These are phyloP conservation scores for Trichocomaceae sp. DNA, from an alignment of 2,329 filamentous ascomycete species.

Conservation along the genomic window DNA sequence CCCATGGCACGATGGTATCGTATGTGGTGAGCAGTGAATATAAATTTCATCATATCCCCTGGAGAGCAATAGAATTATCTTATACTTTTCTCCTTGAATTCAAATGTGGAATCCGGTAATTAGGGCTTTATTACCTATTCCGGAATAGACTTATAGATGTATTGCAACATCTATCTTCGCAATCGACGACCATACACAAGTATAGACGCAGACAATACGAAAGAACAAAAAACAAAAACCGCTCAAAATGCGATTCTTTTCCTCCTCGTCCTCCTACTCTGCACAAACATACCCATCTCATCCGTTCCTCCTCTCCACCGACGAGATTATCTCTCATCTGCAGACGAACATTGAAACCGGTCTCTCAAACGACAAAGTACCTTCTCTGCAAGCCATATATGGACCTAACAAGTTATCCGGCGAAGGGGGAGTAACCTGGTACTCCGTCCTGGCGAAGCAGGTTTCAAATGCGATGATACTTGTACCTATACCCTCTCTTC, in stretches of 20 bases:
- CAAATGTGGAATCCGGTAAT: background rate
- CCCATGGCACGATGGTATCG: background rate
- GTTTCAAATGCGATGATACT: slow-evolving; percentile 52
- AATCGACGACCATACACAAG: background rate
- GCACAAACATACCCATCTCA: slow-evolving; percentile 15
- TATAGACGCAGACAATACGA: background rate
- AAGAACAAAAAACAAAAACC: background rate
- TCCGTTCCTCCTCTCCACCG: slow-evolving; percentile 29
- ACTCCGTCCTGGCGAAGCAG: slow-evolving; percentile 47
- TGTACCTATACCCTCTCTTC: slow-evolving; percentile 24
- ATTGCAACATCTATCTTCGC: background rate
- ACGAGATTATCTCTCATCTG: slow-evolving; percentile 39
- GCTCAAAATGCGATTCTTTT: background rate
- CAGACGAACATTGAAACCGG: slow-evolving; percentile 45
- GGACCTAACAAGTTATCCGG: slow-evolving; percentile 46
- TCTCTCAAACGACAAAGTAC: slow-evolving; percentile 37
- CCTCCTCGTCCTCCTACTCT: background rate
- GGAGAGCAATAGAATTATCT: background rate
- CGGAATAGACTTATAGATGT: background rate
- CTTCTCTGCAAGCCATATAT: slow-evolving; percentile 41
- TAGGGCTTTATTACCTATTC: background rate
- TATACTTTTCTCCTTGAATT: background rate
- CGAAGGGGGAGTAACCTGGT: slow-evolving; percentile 41
- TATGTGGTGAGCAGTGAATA: background rate
- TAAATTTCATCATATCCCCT: background rate